Evolutionary conservation across 441 rosid genomes (phyloP).

Genomic region (Arabidopsis hybrid): DNA sequence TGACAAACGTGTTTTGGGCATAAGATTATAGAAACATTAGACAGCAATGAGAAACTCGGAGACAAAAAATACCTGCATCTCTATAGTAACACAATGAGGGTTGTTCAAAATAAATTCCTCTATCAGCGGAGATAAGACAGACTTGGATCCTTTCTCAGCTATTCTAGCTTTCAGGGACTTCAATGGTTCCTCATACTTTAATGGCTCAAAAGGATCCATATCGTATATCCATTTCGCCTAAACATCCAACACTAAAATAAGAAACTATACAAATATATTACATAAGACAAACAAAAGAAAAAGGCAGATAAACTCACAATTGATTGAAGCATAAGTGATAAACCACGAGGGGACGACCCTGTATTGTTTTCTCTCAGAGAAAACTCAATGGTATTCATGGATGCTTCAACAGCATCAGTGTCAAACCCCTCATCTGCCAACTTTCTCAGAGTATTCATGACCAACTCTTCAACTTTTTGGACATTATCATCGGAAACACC

Average conservation of each 20-base stretch:
- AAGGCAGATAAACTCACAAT: slow-evolving; percentile 55
- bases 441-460: slow-evolving; percentile 70
- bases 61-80: slow-evolving; percentile 71
- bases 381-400: slow-evolving; percentile 96
- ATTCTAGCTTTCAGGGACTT: slow-evolving; percentile 77
- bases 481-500: slow-evolving; percentile 80
- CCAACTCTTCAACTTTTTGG: slow-evolving; percentile 76
- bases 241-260: slow-evolving; percentile 26
- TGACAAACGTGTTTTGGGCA: slow-evolving; percentile 40
- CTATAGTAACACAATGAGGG: slow-evolving; percentile 81
- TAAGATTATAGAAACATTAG: slow-evolving; percentile 7
- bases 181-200: slow-evolving; percentile 86
- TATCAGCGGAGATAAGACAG: slow-evolving; percentile 91
- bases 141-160: slow-evolving; percentile 83
- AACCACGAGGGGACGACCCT: slow-evolving; percentile 96
- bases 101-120: slow-evolving; percentile 81
- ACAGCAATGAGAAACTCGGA: slow-evolving; percentile 3
- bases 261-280: neutral
- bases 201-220: slow-evolving; percentile 91
- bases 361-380: slow-evolving; percentile 95
- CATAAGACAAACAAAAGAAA: neutral
- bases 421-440: slow-evolving; percentile 92
- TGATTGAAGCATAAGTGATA: slow-evolving; percentile 91
- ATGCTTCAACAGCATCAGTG: slow-evolving; percentile 86
- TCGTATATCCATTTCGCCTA: slow-evolving; percentile 97